phyloP scores from a whole-genome alignment of 148 eudicot species.

The Rhododendron kiyosumense region DNA sequence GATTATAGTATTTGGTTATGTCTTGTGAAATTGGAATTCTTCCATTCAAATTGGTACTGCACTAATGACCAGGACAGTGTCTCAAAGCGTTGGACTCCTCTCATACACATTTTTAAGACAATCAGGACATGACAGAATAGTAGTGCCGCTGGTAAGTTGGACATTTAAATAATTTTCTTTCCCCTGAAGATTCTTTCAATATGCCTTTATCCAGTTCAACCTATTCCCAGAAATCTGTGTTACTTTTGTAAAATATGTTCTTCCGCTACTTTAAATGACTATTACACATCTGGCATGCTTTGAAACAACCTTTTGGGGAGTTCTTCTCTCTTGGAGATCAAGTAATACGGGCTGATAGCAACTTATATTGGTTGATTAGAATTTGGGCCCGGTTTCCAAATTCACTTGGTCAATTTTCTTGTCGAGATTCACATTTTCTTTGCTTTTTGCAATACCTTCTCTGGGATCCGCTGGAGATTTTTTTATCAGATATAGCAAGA shows the following conservation, averaged over 20 bases:
- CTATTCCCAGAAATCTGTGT: background rate
- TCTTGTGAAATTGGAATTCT: background rate
- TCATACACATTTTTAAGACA: slow-evolving; percentile 55
- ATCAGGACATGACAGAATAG: slow-evolving; percentile 55
- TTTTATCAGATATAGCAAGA: background rate
- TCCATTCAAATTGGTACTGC: background rate
- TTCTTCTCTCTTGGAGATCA: background rate
- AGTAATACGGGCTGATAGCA: background rate
- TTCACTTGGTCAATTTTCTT: background rate
- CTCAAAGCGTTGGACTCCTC: slow-evolving; percentile 62
- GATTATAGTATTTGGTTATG: background rate
- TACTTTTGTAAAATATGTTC: too few species aligned
- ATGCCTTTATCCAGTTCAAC: background rate
- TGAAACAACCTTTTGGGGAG: background rate
- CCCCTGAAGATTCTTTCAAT: background rate
- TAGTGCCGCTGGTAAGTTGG: slow-evolving; percentile 63
- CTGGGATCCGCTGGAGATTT: background rate
- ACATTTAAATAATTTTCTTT: background rate
- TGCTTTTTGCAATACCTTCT: background rate
- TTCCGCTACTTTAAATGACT: background rate
- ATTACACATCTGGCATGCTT: background rate
- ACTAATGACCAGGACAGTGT: slow-evolving; percentile 35
- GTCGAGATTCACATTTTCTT: background rate
- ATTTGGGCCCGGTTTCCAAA: background rate
- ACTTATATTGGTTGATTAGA: background rate